phyloP scores from a whole-genome alignment of 768 basidiomycete genomes.

The Termitomyces heimii region DNA sequence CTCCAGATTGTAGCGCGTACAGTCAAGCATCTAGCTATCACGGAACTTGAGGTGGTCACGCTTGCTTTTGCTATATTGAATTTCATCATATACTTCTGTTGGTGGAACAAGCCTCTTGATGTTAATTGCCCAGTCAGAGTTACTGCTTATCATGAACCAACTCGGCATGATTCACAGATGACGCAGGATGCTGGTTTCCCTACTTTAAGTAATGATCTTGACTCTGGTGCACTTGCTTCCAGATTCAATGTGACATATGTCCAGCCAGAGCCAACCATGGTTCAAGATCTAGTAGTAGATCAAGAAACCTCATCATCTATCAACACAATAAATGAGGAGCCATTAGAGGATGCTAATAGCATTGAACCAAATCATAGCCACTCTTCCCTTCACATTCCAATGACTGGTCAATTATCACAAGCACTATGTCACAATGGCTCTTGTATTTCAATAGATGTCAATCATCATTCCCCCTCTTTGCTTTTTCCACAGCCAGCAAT shows the following conservation, averaged over 20 bases:
- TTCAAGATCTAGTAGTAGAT: background rate
- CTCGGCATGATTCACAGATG: too few species aligned
- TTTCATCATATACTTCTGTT: conserved; percentile 22
- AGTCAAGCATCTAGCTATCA: conserved; percentile 18
- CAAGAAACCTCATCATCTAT: background rate
- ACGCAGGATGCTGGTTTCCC: background rate
- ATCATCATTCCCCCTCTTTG: background rate
- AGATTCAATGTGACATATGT: background rate
- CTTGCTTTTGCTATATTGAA: conserved; percentile 22
- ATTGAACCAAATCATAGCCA: background rate
- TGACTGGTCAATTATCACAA: background rate
- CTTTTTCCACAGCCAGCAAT: background rate
- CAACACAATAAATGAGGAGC: background rate
- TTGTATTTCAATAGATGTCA: background rate
- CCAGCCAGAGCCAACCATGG: background rate
- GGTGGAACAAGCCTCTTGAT: conserved; percentile 30
- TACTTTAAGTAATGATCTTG: background rate
- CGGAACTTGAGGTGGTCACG: conserved; percentile 26
- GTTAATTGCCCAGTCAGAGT: conserved; percentile 13
- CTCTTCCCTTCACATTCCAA: background rate
- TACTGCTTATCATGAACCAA: background rate
- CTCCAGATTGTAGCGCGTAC: too few species aligned
- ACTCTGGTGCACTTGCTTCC: background rate
- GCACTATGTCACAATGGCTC: background rate
- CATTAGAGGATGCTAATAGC: background rate